Percentiles rank a stretch among this genome's conserved stretches.
phyloP scores from a whole-genome alignment of 495 filamentous ascomycete genomes.

The Zalerion maritima region DNA sequence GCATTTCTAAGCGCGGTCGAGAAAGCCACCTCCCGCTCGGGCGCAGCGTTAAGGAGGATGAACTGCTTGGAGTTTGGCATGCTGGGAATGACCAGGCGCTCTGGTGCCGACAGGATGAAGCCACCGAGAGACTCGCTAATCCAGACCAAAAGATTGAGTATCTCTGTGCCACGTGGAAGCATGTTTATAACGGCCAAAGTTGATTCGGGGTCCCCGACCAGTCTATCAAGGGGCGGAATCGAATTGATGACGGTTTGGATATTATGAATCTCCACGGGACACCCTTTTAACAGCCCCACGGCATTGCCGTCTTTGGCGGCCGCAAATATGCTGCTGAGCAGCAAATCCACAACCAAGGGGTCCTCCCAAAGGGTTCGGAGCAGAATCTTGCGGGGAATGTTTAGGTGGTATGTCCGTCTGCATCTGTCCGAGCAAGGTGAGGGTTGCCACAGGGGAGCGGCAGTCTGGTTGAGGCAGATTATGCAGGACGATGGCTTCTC shows the following conservation, averaged over 20 bases:
- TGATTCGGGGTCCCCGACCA: too few species aligned
- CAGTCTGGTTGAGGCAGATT: not conserved
- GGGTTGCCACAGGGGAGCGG: slow-evolving; percentile 2
- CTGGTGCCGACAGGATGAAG: slow-evolving; percentile 4
- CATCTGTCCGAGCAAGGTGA: slow-evolving; percentile 1
- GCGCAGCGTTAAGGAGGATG: slow-evolving; percentile 3
- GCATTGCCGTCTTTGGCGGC: slow-evolving; percentile 1
- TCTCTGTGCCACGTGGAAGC: not conserved
- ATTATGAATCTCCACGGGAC: not conserved
- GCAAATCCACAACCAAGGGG: slow-evolving; percentile 1
- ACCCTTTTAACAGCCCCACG: slow-evolving; percentile 1
- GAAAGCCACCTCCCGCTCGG: slow-evolving; percentile 1
- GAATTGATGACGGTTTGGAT: slow-evolving; percentile 2
- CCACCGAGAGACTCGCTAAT: slow-evolving; percentile 2
- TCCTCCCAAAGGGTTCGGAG: slow-evolving; percentile 2
- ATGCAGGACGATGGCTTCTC: not conserved
- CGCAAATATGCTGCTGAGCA: slow-evolving; percentile 1
- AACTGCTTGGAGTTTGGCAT: slow-evolving; percentile 6
- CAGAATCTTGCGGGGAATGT: slow-evolving; percentile 1
- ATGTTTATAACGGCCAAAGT: not conserved
- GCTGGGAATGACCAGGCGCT: slow-evolving; percentile 2
- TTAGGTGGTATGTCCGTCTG: not conserved
- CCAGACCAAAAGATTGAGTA: slow-evolving; percentile 2
- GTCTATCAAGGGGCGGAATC: slow-evolving; percentile 1
- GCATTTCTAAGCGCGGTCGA: too few species aligned